Base-by-base conservation (phyloP, 2,329 filamentous ascomycete genomes). In the Blastomyces silverae region DNA sequence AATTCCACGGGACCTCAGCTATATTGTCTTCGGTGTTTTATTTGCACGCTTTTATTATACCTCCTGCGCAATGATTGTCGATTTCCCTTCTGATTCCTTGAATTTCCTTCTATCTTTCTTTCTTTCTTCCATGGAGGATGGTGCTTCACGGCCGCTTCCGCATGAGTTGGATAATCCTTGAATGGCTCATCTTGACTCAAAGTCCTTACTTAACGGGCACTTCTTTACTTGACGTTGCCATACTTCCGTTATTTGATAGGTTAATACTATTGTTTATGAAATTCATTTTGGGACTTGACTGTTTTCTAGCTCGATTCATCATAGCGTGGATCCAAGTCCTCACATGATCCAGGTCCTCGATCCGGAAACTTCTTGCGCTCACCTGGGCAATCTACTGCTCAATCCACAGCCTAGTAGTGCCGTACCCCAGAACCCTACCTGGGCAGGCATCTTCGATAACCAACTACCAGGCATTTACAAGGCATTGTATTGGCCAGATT, bases 1-100 rank as follows among this genome's bases (percentile, higher is more conserved):
- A 20, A 34, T 34, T 34, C n/a, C 28, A 57, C 39, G 31, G 13
- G 28, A 22, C 31, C 20, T n/a, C 20, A 37, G 17, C 20, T 6
- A 37, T 37, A 44, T 60, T 46, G 44, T 13, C 28, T 60, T 60
- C 8, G n/a, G 10, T 37, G 8, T 44, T 46, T 48, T 28, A 28
- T 60, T 44, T 34, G 25, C 22, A 60, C 39, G 39, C 44, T 25
- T 60, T 44, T 60, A 60, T 60, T 60, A 60, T 60, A 60, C 58
- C 58, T 60, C n/a, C 37, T 60, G 13, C 37, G 58, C 22, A 25
- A 60, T 48, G n/a, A 28, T 44, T 44, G 25, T 60, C 58, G 11
- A 28, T 39, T 46, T 34, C 44, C 22, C 5, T 34, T 37, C 13
- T 60, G 20, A 44, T 20, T 20, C 42, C 39, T 44, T 17, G 28